phyloP scores from a whole-genome alignment of 2,329 filamentous ascomycete genomes.

The Fusarium euwallaceae region DNA sequence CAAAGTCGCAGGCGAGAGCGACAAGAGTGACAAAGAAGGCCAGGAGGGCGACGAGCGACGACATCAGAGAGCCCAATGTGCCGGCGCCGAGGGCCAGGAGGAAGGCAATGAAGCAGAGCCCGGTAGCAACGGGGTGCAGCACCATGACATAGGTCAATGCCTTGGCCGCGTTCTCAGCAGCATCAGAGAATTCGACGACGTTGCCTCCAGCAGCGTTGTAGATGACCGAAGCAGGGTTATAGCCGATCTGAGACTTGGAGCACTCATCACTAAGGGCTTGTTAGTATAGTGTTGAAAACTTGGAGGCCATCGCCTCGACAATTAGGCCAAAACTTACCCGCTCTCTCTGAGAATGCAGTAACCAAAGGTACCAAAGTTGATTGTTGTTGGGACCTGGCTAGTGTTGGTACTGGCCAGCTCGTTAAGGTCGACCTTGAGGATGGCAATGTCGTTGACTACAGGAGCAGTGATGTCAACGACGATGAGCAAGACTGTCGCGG shows the following conservation, averaged over 20 bases:
- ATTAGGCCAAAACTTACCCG: slow-evolving; percentile 23
- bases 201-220: slow-evolving; percentile 52
- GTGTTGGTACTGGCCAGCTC: slow-evolving; percentile 39
- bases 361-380: slow-evolving; percentile 73
- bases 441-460: slow-evolving; percentile 66
- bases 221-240: slow-evolving; percentile 65
- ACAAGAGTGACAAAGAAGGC: slow-evolving; percentile 65
- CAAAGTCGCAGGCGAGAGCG: slow-evolving; percentile 68
- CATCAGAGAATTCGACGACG: slow-evolving; percentile 56
- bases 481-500: slow-evolving; percentile 67
- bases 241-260: slow-evolving; percentile 65
- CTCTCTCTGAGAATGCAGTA: slow-evolving; percentile 60
- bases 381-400: slow-evolving; percentile 47
- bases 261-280: slow-evolving; percentile 58
- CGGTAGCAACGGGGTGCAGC: slow-evolving; percentile 72
- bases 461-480: slow-evolving; percentile 71
- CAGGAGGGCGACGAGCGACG: slow-evolving; percentile 63
- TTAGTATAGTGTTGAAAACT: slow-evolving; percentile 17
- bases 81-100: slow-evolving; percentile 66
- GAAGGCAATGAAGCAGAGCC: slow-evolving; percentile 70
- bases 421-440: slow-evolving; percentile 66
- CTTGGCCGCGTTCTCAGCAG: slow-evolving; percentile 59
- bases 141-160: slow-evolving; percentile 71
- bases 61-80: slow-evolving; percentile 65
- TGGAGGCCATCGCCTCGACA: neutral